Conservation (phyloP, 2,329 filamentous ascomycete species). For the Penicillium sp. region DNA sequence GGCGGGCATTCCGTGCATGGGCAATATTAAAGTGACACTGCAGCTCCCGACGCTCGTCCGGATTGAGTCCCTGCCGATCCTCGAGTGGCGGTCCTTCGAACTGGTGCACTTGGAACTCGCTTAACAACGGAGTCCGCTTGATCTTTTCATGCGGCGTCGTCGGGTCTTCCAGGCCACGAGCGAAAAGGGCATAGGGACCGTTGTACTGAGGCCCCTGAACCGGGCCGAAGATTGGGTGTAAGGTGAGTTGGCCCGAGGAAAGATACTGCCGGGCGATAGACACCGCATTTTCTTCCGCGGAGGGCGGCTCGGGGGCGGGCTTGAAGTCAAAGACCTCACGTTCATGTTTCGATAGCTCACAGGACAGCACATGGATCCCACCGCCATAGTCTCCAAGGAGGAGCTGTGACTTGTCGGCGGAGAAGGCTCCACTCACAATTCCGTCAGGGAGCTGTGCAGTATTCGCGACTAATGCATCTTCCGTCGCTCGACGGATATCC, state of each 20-base stretch:
- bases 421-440: constrained; percentile 61
- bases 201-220: constrained; percentile 44
- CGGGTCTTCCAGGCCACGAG: constrained; percentile 28
- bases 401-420: constrained; percentile 56
- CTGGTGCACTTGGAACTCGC: constrained; percentile 33
- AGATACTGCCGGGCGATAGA: constrained; percentile 32
- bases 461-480: constrained; percentile 57
- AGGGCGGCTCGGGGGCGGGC: constrained; percentile 19
- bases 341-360: constrained; percentile 30
- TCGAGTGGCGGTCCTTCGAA: constrained; percentile 30
- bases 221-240: constrained; percentile 41
- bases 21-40: constrained; percentile 30
- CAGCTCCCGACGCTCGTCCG: constrained; percentile 19
- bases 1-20: constrained; percentile 31
- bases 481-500: constrained; percentile 56
- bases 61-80: constrained; percentile 26
- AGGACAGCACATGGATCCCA: constrained; percentile 55
- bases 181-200: constrained; percentile 46
- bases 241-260: constrained; percentile 35
- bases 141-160: constrained; percentile 25
- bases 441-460: constrained; percentile 53
- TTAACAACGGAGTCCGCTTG: constrained; percentile 25
- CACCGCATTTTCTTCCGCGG: constrained; percentile 28
- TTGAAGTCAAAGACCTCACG: constrained; percentile 29
- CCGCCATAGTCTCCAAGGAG: constrained; percentile 61